Conservation (phyloP, 768 basidiomycete species). For the Rhodotorula paludigena region DNA sequence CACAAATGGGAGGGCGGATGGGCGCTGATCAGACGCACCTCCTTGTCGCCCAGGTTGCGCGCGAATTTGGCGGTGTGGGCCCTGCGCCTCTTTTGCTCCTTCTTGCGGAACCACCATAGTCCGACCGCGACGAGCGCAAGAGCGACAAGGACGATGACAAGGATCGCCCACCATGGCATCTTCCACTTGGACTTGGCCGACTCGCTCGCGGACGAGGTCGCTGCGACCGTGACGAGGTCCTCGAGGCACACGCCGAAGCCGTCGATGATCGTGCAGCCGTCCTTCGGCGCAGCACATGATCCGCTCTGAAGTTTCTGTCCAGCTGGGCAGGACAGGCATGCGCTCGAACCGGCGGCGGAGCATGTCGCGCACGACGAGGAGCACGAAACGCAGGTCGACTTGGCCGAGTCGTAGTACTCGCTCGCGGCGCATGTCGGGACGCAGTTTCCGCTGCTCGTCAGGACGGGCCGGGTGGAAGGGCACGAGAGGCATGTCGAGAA, state of each 20-base stretch:
- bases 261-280: constrained; percentile 13
- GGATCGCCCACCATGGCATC: constrained; percentile 32
- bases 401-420: constrained; percentile 34
- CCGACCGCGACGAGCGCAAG: not conserved
- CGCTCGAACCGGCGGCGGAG: constrained; percentile 68
- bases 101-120: constrained; percentile 18
- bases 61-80: constrained; percentile 30
- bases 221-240: constrained; percentile 35
- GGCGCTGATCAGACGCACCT: constrained; percentile 11
- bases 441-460: constrained; percentile 23
- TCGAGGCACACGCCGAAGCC: constrained; percentile 38
- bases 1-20: no score
- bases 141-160: constrained; percentile 10
- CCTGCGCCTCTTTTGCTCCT: constrained; percentile 28
- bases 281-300: constrained; percentile 18
- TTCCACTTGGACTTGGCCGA: not conserved
- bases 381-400: constrained; percentile 29
- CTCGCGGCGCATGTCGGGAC: constrained; percentile 28
- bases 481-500: constrained; percentile 36
- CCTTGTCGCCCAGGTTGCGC: constrained; percentile 24
- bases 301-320: constrained; percentile 19
- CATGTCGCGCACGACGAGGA: constrained; percentile 51
- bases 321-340: constrained; percentile 65
- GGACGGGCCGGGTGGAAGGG: constrained; percentile 38
- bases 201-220: not conserved